Conservation (phyloP, 345 rosid species). For the Acer negundo region DNA sequence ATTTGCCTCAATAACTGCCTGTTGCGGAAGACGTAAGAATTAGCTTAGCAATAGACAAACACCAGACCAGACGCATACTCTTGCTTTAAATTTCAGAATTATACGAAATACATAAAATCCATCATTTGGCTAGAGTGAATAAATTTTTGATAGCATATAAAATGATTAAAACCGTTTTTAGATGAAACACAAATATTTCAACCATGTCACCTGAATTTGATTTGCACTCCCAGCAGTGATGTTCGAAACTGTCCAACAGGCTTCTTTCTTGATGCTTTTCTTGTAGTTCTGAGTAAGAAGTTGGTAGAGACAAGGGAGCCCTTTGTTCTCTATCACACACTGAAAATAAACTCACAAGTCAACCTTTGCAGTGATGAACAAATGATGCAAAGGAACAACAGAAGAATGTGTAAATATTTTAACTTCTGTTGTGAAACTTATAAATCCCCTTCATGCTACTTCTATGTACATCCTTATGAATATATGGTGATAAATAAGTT, state of each 20-base stretch:
- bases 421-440: background rate
- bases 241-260: slow-evolving; percentile 40
- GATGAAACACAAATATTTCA: too few relatives aligned
- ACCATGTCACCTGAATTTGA: slow-evolving; percentile 36
- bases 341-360: slow-evolving; percentile 9
- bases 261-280: slow-evolving; percentile 23
- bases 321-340: slow-evolving; percentile 32
- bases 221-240: slow-evolving; percentile 32
- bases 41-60: background rate
- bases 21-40: slow-evolving; percentile 1
- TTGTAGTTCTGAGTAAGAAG: slow-evolving; percentile 31
- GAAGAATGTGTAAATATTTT: background rate
- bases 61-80: too few relatives aligned
- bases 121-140: background rate
- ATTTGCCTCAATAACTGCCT: slow-evolving; percentile 44
- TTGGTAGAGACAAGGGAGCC: slow-evolving; percentile 32
- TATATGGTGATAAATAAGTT: too few relatives aligned
- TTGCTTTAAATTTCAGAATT: background rate
- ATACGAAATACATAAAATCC: background rate
- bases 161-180: too few relatives aligned
- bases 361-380: background rate
- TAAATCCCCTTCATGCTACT: background rate
- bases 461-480: background rate
- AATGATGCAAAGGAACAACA: background rate
- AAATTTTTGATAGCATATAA: background rate